Evolutionary conservation across 495 filamentous ascomycete species (phyloP).

Genomic region (Monascus purpureus): DNA sequence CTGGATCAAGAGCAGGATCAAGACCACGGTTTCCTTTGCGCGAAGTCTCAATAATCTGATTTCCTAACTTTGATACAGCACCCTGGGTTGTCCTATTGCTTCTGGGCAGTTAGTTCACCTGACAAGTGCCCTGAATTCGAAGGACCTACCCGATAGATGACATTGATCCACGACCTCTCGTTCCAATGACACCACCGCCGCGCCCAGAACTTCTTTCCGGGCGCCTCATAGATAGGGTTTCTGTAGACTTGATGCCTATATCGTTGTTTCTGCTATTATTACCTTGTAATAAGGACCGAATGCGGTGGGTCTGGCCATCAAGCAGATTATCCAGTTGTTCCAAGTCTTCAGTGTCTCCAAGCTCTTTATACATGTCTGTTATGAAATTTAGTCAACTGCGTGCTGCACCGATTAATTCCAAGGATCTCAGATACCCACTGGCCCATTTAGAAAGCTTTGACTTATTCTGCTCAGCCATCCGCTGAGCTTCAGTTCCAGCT

Average conservation of each 20-base stretch:
- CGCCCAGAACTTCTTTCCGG: conserved; percentile 3
- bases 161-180: conserved; percentile 4
- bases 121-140: not conserved
- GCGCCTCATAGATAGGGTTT: too few species aligned
- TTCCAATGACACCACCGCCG: conserved; percentile 10
- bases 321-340: conserved; percentile 18
- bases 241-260: not conserved
- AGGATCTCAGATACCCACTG: conserved; percentile 10
- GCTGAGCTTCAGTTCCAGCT: conserved; percentile 10
- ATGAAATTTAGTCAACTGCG: conserved; percentile 2
- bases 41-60: not conserved
- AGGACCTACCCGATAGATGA: not conserved
- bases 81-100: not conserved
- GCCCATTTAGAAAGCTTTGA: conserved; percentile 13
- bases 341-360: conserved; percentile 12
- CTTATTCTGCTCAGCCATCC: conserved; percentile 8
- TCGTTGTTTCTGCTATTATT: not conserved
- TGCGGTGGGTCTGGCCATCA: conserved; percentile 24
- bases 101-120: not conserved
- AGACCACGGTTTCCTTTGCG: conserved; percentile 1
- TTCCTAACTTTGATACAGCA: conserved; percentile 1
- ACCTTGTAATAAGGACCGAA: too few species aligned
- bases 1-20: conserved; percentile 12
- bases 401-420: too few species aligned
- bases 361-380: conserved; percentile 14